Evolutionary conservation across 441 rosid species (phyloP).

Genomic region (Aquilaria agallochum): DNA sequence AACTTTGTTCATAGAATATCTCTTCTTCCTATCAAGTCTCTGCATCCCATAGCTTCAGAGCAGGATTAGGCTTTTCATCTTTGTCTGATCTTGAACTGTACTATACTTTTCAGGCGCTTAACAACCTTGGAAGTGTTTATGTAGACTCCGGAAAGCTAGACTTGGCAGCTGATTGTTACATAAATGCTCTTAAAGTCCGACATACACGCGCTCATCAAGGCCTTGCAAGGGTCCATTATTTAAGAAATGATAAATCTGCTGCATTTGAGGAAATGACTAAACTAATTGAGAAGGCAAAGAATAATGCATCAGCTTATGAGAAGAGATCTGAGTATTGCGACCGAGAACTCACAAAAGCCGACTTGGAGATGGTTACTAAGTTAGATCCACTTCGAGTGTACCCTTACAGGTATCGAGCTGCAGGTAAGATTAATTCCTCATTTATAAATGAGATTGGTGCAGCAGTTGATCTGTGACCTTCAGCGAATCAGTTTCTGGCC

Average conservation of each 20-base stretch:
- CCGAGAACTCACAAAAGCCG: constrained; percentile 79
- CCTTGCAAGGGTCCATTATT: constrained; percentile 88
- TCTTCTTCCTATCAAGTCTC: neutral
- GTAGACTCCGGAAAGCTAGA: constrained; percentile 72
- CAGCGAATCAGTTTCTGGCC: neutral
- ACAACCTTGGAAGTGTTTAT: constrained; percentile 95
- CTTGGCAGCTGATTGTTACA: constrained; percentile 94
- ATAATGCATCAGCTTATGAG: constrained; percentile 92
- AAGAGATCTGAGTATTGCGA: constrained; percentile 97
- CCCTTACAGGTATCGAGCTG: constrained; percentile 96
- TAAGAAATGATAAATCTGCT: constrained; percentile 64
- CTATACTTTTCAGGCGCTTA: constrained; percentile 62
- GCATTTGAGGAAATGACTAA: constrained; percentile 92
- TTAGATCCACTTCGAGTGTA: constrained; percentile 94
- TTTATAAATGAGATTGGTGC: too few relatives aligned
- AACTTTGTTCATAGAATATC: too few relatives aligned
- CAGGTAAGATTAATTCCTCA: constrained; percentile 45
- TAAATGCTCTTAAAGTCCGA: constrained; percentile 82
- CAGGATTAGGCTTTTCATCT: neutral
- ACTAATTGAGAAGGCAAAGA: constrained; percentile 83
- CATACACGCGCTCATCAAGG: constrained; percentile 99
- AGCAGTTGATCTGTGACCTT: neutral
- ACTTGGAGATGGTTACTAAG: constrained; percentile 84
- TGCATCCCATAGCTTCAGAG: neutral
- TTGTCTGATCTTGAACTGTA: constrained; percentile 1